phyloP scores from a whole-genome alignment of 2,329 filamentous ascomycete genomes.

The Aspergillus ruber region DNA sequence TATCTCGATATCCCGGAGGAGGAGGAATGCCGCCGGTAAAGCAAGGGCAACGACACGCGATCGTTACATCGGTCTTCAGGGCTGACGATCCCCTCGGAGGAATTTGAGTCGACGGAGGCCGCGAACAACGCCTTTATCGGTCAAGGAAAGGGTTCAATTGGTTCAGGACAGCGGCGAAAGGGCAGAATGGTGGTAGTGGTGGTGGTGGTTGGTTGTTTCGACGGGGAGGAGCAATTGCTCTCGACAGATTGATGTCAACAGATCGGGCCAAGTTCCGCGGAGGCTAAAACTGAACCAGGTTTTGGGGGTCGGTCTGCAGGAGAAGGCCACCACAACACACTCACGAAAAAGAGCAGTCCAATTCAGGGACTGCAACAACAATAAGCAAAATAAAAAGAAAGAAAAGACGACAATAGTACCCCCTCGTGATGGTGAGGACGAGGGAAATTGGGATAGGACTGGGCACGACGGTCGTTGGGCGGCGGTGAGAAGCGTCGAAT shows the following conservation, averaged over 20 bases:
- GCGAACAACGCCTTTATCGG: neutral
- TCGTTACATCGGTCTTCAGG: neutral
- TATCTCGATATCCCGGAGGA: neutral
- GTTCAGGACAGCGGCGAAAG: neutral
- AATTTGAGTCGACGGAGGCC: constrained; percentile 4
- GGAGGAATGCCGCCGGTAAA: constrained; percentile 8
- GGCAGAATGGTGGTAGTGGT: neutral
- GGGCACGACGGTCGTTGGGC: neutral
- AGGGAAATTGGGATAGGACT: neutral
- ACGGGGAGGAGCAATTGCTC: neutral
- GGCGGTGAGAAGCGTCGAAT: constrained; percentile 4
- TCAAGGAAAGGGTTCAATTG: constrained; percentile 1
- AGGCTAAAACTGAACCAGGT: neutral
- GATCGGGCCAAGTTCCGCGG: neutral
- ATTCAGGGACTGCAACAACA: neutral
- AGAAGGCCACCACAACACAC: neutral
- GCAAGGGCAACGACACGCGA: constrained; percentile 8
- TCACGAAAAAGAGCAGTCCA: neutral
- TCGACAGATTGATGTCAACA: constrained; percentile 1
- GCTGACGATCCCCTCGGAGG: neutral
- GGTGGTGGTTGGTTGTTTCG: neutral
- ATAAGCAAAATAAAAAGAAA: neutral
- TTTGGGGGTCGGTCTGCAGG: neutral
- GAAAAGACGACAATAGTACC: neutral
- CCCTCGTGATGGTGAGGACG: neutral